These are phyloP conservation scores for Phytopythium delawarense DNA, from an alignment of 352 stramenopile genomes.

Conservation along the genomic window DNA sequence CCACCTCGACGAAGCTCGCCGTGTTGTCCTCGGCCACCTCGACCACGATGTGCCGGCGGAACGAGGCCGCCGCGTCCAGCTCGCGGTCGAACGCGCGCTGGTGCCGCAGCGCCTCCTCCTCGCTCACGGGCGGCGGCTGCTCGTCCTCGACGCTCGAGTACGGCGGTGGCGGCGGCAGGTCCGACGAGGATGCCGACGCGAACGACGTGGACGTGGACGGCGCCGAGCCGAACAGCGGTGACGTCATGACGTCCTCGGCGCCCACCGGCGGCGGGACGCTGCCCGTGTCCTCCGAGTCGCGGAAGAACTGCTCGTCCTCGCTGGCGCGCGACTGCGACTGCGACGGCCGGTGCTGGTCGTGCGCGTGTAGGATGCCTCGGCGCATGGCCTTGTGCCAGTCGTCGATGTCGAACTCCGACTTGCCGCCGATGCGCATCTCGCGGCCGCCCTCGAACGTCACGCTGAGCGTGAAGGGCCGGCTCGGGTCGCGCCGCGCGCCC, in stretches of 20 bases:
- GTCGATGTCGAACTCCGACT: slow-evolving; percentile 61
- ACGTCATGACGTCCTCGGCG: slow-evolving; percentile 24
- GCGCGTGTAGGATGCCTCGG: slow-evolving; percentile 31
- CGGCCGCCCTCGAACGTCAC: slow-evolving; percentile 62
- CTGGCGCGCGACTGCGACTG: slow-evolving; percentile 19
- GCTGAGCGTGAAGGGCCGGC: slow-evolving; percentile 49
- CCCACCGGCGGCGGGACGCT: slow-evolving; percentile 8
- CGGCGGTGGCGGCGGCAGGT: slow-evolving; percentile 9
- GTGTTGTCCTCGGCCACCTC: slow-evolving; percentile 50
- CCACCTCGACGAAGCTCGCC: slow-evolving; percentile 63
- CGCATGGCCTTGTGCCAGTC: slow-evolving; percentile 68
- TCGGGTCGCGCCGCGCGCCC: slow-evolving; percentile 51
- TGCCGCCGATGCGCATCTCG: slow-evolving; percentile 58
- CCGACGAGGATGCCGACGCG: background rate
- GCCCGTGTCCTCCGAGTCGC: slow-evolving; percentile 8
- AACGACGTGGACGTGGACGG: slow-evolving; percentile 8
- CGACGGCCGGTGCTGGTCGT: slow-evolving; percentile 24
- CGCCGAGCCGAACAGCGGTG: slow-evolving; percentile 20
- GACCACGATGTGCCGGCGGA: slow-evolving; percentile 62
- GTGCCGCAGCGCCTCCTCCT: slow-evolving; percentile 8
- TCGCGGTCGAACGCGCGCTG: slow-evolving; percentile 14
- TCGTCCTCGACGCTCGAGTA: slow-evolving; percentile 15
- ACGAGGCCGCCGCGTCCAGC: slow-evolving; percentile 33
- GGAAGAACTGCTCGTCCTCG: slow-evolving; percentile 17
- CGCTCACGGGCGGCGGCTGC: background rate